Evolutionary conservation across 768 basidiomycete genomes (phyloP).

Genomic region (Lentinula edodes): DNA sequence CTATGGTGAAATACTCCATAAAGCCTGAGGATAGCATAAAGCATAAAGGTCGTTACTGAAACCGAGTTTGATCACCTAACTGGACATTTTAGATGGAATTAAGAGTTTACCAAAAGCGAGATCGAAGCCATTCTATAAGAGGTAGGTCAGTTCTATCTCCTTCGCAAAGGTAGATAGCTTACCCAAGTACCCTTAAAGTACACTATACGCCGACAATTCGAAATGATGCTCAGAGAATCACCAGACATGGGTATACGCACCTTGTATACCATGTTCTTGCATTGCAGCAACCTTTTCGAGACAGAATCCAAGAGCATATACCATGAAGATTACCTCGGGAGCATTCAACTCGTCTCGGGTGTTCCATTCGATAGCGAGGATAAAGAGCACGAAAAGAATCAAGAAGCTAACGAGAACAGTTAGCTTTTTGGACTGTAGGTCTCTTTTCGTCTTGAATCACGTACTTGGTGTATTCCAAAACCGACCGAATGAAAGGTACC

Average conservation of each 20-base stretch:
- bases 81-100: background rate
- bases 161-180: conserved; percentile 13
- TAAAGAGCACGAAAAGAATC: conserved; percentile 71
- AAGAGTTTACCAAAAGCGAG: conserved; percentile 67
- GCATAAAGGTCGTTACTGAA: conserved; percentile 69
- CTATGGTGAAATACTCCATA: conserved; percentile 73
- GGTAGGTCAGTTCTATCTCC: conserved; percentile 6
- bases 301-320: conserved; percentile 76
- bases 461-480: conserved; percentile 86
- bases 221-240: conserved; percentile 6
- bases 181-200: conserved; percentile 87
- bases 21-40: conserved; percentile 71
- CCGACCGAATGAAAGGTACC: conserved; percentile 87
- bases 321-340: conserved; percentile 72
- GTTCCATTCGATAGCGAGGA: conserved; percentile 74
- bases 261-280: conserved; percentile 92
- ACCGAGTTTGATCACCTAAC: background rate
- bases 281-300: conserved; percentile 91
- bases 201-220: conserved; percentile 33
- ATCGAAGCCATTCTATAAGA: conserved; percentile 81
- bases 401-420: conserved; percentile 53
- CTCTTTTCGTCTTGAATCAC: conserved; percentile 5
- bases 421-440: background rate
- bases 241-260: conserved; percentile 27
- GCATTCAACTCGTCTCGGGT: conserved; percentile 55